Conservation (phyloP, 495 filamentous ascomycete genomes). For the Lasiosphaeris hirsuta region DNA sequence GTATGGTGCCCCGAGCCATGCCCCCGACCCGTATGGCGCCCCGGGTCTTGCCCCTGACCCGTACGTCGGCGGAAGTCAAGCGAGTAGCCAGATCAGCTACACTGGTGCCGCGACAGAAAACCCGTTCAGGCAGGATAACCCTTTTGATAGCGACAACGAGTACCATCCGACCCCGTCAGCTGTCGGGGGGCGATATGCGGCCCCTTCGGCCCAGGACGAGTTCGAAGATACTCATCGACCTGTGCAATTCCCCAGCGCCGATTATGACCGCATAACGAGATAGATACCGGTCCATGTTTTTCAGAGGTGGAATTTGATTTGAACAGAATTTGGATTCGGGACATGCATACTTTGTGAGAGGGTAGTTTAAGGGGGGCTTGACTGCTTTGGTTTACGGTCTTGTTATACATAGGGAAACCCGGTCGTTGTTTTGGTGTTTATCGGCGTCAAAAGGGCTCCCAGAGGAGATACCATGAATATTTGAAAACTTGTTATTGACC, state of each 20-base stretch:
- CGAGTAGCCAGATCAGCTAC: conserved; percentile 13
- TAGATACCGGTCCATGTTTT: neutral
- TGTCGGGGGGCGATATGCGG: conserved; percentile 30
- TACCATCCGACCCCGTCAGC: conserved; percentile 28
- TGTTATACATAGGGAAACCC: neutral
- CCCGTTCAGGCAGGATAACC: conserved; percentile 40
- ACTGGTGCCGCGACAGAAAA: conserved; percentile 20
- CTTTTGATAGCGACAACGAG: conserved; percentile 40
- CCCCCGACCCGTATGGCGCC: conserved; percentile 34
- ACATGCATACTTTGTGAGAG: neutral
- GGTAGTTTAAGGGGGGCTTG: neutral
- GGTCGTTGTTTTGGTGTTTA: conserved; percentile 10
- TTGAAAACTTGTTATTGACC: neutral
- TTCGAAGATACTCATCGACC: conserved; percentile 39
- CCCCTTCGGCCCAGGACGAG: conserved; percentile 34
- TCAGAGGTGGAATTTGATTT: neutral
- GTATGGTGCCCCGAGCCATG: conserved; percentile 26
- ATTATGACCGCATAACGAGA: conserved; percentile 41
- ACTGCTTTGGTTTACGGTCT: neutral
- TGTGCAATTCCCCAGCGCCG: conserved; percentile 39
- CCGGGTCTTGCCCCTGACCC: neutral
- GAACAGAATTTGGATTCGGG: neutral
- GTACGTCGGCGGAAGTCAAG: conserved; percentile 8
- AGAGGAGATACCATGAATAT: conserved; percentile 23
- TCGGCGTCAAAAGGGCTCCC: conserved; percentile 19